A percentile compares a stretch with the other conserved stretches of the same genome.
These are phyloP conservation scores for Zymoseptoria tritici DNA, from an alignment of 2,329 filamentous ascomycete species.

Conservation along the genomic window DNA sequence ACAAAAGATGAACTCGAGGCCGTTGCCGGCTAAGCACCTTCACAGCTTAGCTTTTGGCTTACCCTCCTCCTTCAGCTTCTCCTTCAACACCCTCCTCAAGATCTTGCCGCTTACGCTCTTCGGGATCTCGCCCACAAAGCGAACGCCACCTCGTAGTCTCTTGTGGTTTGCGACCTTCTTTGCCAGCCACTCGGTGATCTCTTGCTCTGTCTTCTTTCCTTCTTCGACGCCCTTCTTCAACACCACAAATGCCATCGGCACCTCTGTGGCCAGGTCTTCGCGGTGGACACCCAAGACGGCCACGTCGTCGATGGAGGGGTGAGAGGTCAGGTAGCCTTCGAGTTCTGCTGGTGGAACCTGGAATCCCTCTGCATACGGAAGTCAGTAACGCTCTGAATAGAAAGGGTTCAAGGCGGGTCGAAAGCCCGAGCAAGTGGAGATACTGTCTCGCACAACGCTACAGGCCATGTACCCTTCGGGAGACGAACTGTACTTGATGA, in stretches of 20 bases:
- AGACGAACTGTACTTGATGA: slow-evolving; percentile 49
- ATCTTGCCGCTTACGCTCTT: slow-evolving; percentile 73
- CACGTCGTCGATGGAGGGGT: slow-evolving; percentile 38
- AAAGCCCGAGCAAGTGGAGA: background rate
- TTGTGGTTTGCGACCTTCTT: slow-evolving; percentile 63
- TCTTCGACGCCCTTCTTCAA: slow-evolving; percentile 28
- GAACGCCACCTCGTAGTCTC: slow-evolving; percentile 43
- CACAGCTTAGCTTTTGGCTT: slow-evolving; percentile 37
- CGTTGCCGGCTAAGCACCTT: slow-evolving; percentile 5
- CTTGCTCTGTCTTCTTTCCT: slow-evolving; percentile 32
- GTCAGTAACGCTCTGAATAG: slow-evolving; percentile 26
- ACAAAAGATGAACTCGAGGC: background rate
- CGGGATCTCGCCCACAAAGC: slow-evolving; percentile 59
- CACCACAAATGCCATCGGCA: slow-evolving; percentile 52
- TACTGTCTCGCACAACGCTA: background rate
- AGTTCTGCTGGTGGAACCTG: slow-evolving; percentile 30
- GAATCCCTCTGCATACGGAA: slow-evolving; percentile 5
- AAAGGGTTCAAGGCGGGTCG: background rate
- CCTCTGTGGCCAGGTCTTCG: slow-evolving; percentile 45
- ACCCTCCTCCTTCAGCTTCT: slow-evolving; percentile 37
- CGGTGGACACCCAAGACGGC: slow-evolving; percentile 41
- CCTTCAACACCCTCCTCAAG: slow-evolving; percentile 52
- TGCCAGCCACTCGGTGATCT: slow-evolving; percentile 54
- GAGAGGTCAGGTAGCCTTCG: slow-evolving; percentile 37
- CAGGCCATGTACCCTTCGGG: background rate